phyloP scores from a whole-genome alignment of 352 stramenopile genomes.

The Elongisporangium senticosum region DNA sequence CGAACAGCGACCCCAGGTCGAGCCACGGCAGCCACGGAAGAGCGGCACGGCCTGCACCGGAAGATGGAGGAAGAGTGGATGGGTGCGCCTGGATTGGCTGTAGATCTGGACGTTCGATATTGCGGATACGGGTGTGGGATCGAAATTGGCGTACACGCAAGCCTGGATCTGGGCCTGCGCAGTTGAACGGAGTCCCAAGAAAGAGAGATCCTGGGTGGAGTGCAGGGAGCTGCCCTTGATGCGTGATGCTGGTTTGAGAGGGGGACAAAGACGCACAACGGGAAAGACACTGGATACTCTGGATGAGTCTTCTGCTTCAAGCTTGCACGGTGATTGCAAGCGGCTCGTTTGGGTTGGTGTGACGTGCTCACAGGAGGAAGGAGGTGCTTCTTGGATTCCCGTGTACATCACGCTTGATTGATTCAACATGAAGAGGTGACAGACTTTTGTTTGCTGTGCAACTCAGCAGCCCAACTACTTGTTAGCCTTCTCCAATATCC shows the following conservation, averaged over 20 bases:
- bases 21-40: not conserved
- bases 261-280: not conserved
- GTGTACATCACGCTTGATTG: not conserved
- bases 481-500: not conserved
- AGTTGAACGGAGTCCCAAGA: not conserved
- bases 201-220: not conserved
- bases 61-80: not conserved
- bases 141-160: not conserved
- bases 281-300: not conserved
- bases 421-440: not conserved
- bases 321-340: not conserved
- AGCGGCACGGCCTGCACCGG: not conserved
- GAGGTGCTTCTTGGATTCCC: not conserved
- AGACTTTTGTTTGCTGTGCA: not conserved
- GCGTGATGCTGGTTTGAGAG: not conserved
- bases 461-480: not conserved
- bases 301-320: not conserved
- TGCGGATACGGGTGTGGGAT: not conserved
- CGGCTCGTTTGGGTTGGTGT: not conserved
- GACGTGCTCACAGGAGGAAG: not conserved
- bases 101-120: not conserved
- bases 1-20: not conserved
- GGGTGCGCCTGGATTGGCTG: not conserved
- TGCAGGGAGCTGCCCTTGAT: not conserved
- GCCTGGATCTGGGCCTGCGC: not conserved